phyloP scores from a whole-genome alignment of 2,329 filamentous ascomycete genomes.

The Fusarium luffae region DNA sequence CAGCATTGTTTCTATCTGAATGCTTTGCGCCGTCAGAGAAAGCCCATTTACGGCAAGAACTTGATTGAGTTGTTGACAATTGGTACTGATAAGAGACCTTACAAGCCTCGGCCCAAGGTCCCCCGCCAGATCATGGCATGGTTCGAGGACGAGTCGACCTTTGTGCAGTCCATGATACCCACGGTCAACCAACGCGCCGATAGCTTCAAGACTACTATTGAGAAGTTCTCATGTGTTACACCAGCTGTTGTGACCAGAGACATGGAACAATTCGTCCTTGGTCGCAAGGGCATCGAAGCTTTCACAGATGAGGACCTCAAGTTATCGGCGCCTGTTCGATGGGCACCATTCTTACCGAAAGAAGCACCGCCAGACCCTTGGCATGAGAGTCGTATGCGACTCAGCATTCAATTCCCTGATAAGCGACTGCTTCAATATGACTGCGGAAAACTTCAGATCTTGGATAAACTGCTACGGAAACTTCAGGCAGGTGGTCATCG shows the following conservation, averaged over 20 bases:
- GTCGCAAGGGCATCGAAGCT: slow-evolving; percentile 65
- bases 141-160: slow-evolving; percentile 76
- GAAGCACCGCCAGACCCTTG: slow-evolving; percentile 78
- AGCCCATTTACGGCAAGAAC: slow-evolving; percentile 82
- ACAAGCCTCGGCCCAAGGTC: slow-evolving; percentile 68
- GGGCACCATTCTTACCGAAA: slow-evolving; percentile 67
- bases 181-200: slow-evolving; percentile 79
- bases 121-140: slow-evolving; percentile 75
- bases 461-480: slow-evolving; percentile 86
- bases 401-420: slow-evolving; percentile 96
- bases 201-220: slow-evolving; percentile 77
- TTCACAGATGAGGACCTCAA: slow-evolving; percentile 68
- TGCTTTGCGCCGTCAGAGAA: slow-evolving; percentile 80
- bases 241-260: slow-evolving; percentile 88
- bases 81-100: slow-evolving; percentile 67
- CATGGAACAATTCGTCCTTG: slow-evolving; percentile 74
- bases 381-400: slow-evolving; percentile 90
- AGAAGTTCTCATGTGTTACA: slow-evolving; percentile 92
- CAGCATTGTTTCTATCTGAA: slow-evolving; percentile 86
- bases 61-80: slow-evolving; percentile 81
- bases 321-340: slow-evolving; percentile 66
- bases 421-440: slow-evolving; percentile 97
- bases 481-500: slow-evolving; percentile 92
- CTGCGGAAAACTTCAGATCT: slow-evolving; percentile 92
- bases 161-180: slow-evolving; percentile 75